A percentile compares a stretch with the other conserved stretches of the same genome.
These are phyloP conservation scores for Benincasa hispida DNA, from an alignment of 306 rosid genomes.

Conservation along the genomic window DNA sequence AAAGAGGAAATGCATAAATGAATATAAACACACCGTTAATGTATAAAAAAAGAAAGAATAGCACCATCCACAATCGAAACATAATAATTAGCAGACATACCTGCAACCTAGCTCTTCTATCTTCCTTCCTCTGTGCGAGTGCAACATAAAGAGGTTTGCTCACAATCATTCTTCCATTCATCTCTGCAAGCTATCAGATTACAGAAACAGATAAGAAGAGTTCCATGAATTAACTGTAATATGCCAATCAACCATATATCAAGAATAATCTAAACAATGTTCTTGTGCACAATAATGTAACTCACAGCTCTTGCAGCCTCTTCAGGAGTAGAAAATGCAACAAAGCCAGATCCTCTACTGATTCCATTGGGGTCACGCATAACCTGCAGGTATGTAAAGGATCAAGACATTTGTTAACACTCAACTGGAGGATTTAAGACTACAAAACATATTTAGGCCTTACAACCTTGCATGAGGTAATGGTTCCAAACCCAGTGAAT, in stretches of 20 bases:
- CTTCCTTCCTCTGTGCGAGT: constrained; percentile 18
- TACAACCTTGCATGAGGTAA: constrained; percentile 83
- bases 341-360: constrained; percentile 94
- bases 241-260: not conserved
- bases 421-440: not conserved
- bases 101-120: constrained; percentile 11
- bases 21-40: not conserved
- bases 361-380: constrained; percentile 94
- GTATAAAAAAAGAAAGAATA: not conserved
- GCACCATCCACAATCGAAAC: not conserved
- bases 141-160: constrained; percentile 17
- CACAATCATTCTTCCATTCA: constrained; percentile 17
- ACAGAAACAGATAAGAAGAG: not conserved
- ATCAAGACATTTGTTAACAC: constrained; percentile 2
- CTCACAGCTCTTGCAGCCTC: constrained; percentile 97
- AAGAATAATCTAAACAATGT: not conserved
- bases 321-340: constrained; percentile 91
- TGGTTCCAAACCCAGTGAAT: constrained; percentile 60
- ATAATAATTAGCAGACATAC: not conserved
- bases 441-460: not conserved
- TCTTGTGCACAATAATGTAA: constrained; percentile 1
- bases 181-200: constrained; percentile 8
- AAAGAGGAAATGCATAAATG: not conserved
- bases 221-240: not conserved
- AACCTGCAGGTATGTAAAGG: constrained; percentile 40